Conservation (phyloP, 441 rosid genomes). For the Arabidopsis hybrid region DNA sequence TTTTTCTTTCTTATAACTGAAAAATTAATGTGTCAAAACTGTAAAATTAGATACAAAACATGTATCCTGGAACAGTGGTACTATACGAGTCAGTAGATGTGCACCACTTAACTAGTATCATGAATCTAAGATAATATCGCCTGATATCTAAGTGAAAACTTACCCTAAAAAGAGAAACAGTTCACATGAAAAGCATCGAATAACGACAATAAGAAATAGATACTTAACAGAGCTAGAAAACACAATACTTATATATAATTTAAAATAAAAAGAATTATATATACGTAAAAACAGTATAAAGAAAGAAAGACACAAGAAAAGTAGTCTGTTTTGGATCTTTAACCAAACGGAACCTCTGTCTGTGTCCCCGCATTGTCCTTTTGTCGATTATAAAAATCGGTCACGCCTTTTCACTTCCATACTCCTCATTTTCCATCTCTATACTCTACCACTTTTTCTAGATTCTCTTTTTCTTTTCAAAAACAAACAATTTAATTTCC, state of each 20-base stretch:
- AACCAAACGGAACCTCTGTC: conserved; percentile 43
- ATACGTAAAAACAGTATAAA: neutral
- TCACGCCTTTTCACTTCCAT: conserved; percentile 40
- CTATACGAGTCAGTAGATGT: neutral
- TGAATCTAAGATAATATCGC: neutral
- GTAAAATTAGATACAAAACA: neutral
- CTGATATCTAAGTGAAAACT: conserved; percentile 22
- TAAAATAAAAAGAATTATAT: neutral
- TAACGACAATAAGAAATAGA: conserved; percentile 25
- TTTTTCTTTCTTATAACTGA: no score
- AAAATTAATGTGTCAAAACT: neutral
- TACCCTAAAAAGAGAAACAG: conserved; percentile 28
- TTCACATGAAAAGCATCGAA: conserved; percentile 42
- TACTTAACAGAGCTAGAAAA: neutral
- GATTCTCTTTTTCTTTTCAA: no score
- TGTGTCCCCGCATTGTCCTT: conserved; percentile 26
- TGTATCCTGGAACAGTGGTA: neutral
- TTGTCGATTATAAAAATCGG: conserved; percentile 34
- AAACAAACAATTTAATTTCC: no score
- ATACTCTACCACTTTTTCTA: neutral
- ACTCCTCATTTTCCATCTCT: conserved; percentile 22
- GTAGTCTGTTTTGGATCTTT: conserved; percentile 20
- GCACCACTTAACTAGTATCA: neutral
- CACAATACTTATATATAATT: neutral
- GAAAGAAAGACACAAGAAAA: conserved; percentile 27